Percentiles rank a stretch among this genome's conserved stretches.
Conservation (phyloP, 495 filamentous ascomycete genomes). For the Penicillium alfredii region DNA sequence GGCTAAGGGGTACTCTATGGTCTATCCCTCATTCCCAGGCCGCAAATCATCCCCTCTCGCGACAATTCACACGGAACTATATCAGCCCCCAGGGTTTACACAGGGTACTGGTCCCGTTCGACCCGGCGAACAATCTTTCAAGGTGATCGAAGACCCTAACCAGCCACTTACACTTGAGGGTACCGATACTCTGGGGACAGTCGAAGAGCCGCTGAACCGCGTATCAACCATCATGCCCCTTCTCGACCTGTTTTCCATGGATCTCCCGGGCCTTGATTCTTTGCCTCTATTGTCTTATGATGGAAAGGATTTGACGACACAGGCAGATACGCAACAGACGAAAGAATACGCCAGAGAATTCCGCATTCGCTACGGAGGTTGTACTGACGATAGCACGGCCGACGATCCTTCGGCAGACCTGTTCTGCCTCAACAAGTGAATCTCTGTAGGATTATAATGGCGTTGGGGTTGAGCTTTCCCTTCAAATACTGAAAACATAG, state of each 20-base stretch:
- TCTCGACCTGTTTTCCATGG: conserved; percentile 27
- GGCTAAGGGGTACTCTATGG: conserved; percentile 62
- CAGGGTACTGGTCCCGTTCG: background rate
- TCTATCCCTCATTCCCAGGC: conserved; percentile 59
- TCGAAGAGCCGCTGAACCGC: conserved; percentile 18
- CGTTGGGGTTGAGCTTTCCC: too few species aligned
- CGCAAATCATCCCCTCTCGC: conserved; percentile 44
- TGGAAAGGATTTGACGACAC: conserved; percentile 20
- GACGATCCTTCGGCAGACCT: conserved; percentile 20
- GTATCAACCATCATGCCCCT: conserved; percentile 27
- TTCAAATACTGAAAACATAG: too few species aligned
- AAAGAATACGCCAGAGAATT: conserved; percentile 30
- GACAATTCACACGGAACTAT: conserved; percentile 68
- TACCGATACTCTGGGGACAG: conserved; percentile 1
- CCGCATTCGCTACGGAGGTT: conserved; percentile 31
- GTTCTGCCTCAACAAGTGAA: conserved; percentile 26
- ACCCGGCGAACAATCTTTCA: background rate
- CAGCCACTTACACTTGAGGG: conserved; percentile 4
- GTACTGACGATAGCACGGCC: conserved; percentile 11
- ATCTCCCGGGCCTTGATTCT: conserved; percentile 26
- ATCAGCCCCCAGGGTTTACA: conserved; percentile 54
- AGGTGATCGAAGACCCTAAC: conserved; percentile 6
- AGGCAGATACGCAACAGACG: conserved; percentile 13
- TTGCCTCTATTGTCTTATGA: conserved; percentile 35
- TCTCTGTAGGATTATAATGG: too few species aligned